Evolutionary conservation across 2,329 filamentous ascomycete species (phyloP).

Genomic region (Knufia fluminis): DNA sequence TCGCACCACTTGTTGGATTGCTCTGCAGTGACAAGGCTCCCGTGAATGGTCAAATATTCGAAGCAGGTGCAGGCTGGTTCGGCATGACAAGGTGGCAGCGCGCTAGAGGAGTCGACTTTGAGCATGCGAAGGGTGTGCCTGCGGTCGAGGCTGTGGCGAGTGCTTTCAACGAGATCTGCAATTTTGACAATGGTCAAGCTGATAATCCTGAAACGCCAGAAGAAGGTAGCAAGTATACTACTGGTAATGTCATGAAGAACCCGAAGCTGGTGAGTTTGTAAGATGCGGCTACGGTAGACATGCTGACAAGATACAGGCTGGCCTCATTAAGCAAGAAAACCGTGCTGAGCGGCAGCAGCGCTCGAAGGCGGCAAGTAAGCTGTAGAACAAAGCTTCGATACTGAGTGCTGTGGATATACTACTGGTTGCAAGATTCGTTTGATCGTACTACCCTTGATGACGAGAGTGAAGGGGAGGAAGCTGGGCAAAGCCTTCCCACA

Average conservation of each 20-base stretch:
- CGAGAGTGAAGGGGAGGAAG: too few relatives aligned
- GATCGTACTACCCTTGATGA: too few relatives aligned
- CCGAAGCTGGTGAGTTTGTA: conserved; percentile 11
- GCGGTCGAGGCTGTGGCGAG: conserved; percentile 22
- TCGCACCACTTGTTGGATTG: conserved; percentile 80
- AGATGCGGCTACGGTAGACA: too few relatives aligned
- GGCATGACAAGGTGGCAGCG: conserved; percentile 57
- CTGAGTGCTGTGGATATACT: too few relatives aligned
- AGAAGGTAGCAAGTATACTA: conserved; percentile 67
- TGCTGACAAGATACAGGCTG: too few relatives aligned
- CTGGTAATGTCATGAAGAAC: conserved; percentile 75
- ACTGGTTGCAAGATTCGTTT: too few relatives aligned
- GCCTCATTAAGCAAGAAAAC: too few relatives aligned
- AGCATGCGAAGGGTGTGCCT: conserved; percentile 21
- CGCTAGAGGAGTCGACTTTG: conserved; percentile 28
- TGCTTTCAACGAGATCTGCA: conserved; percentile 65
- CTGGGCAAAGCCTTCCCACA: too few relatives aligned
- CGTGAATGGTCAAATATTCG: conserved; percentile 78
- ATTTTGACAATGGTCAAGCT: conserved; percentile 77
- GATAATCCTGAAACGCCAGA: conserved; percentile 75
- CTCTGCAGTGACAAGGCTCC: conserved; percentile 84
- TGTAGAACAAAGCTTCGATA: too few relatives aligned
- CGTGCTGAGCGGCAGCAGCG: too few relatives aligned
- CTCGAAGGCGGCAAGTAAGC: too few relatives aligned
- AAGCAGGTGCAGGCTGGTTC: conserved; percentile 88